Base-by-base conservation (phyloP, 106 monocot genomes). In the Xerophyta viscosa region DNA sequence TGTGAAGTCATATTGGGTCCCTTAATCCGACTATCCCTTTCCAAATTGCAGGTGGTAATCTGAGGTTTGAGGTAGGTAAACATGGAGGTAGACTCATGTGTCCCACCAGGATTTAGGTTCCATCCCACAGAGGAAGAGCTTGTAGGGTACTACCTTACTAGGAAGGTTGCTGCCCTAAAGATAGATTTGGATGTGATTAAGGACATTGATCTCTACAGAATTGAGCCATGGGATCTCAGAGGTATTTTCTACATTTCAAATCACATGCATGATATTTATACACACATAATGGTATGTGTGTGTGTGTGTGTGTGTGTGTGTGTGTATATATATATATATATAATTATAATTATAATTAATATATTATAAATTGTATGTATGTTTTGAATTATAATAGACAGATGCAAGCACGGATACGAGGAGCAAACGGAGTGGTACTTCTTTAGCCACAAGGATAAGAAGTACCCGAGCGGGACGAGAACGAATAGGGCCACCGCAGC, bases 41-140 rank as follows among this genome's bases (percentile, higher is more conserved):
- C n/a, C n/a, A n/a, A n/a, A n/a, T n/a, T n/a, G n/a, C n/a, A n/a
- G n/a, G n/a, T n/a, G n/a, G n/a, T n/a, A n/a, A n/a, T n/a, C 15
- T 3, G 15, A 39, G 39, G 13, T 39, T 39, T 39, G 3, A 39
- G 39, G 39, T 39, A 39, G 39, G 39, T 15, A 39, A 39, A 33
- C 61, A 78, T 82, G 82, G 92, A 86, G 56, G 56, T 61, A 54
- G 92, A 92, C 54, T 76, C 70, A 18, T 77, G 80, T 70, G 87
- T 92, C 20, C 92, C 92, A 18, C 92, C 92, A 26, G 92, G 92
- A 14, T 92, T 92, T 50, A 87, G 92, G 54, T 92, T 92, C 33
- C 92, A 92, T 52, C 92, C 92, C 27, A 92, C 92, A 30, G 92
- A 92, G 42, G 92, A 87, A 57, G 92, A 92, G 69, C 87, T 92